phyloP scores from a whole-genome alignment of 192 early-diverging fungal genomes.

The Kickxella alabastrina region DNA sequence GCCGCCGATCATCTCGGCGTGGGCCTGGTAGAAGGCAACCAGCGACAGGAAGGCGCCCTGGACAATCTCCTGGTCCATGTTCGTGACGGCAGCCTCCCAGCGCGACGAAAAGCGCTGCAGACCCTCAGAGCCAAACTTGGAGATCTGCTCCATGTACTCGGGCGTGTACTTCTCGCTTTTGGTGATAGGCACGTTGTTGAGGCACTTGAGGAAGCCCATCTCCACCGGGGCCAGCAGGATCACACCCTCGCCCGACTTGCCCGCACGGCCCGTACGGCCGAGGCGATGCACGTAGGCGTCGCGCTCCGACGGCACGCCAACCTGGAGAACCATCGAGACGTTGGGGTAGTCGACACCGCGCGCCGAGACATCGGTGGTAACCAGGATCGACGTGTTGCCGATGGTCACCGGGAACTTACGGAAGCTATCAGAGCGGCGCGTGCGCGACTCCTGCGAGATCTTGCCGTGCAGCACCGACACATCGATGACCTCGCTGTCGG shows the following conservation, averaged over 20 bases:
- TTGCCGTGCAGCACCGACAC: conserved; percentile 75
- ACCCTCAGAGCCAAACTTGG: conserved; percentile 13
- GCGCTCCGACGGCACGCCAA: conserved; percentile 74
- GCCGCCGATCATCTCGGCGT: conserved; percentile 11
- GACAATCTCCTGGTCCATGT: conserved; percentile 23
- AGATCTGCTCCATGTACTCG: conserved; percentile 20
- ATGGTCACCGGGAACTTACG: conserved; percentile 45
- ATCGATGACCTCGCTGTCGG: conserved; percentile 9
- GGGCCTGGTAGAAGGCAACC: conserved; percentile 35
- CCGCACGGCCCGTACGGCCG: conserved; percentile 95
- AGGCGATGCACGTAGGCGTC: conserved; percentile 96
- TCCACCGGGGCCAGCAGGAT: conserved; percentile 79
- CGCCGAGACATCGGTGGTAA: conserved; percentile 95
- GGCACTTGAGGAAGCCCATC: conserved; percentile 61
- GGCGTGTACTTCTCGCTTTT: conserved; percentile 42
- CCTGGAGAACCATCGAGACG: conserved; percentile 85
- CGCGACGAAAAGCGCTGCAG: conserved; percentile 26
- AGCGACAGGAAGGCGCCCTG: conserved; percentile 46
- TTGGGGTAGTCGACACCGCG: conserved; percentile 96
- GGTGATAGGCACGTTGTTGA: conserved; percentile 59
- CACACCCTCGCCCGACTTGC: conserved; percentile 82
- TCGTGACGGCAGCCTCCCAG: conserved; percentile 18
- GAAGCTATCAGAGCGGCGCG: conserved; percentile 71
- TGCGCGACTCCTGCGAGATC: conserved; percentile 69
- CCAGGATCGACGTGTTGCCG: conserved; percentile 61